Base-by-base conservation (phyloP, 345 rosid species). In the Melaleuca quinquenervia region DNA sequence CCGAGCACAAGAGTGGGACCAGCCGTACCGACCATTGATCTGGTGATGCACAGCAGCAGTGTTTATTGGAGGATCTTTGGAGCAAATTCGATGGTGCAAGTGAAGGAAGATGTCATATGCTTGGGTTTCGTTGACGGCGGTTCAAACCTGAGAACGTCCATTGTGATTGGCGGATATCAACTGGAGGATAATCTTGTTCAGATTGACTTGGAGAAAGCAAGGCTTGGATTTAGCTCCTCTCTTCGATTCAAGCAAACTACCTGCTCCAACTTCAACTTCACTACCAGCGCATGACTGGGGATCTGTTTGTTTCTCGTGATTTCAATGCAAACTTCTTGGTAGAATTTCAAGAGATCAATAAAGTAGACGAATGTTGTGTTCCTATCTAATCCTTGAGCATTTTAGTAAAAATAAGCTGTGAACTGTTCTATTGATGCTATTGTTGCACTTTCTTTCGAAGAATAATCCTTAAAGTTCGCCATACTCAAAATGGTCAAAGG, bases 231-330 rank as follows among this genome's bases (percentile, higher is more conserved):
- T 85, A 91, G 84, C 52, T 85, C 91, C 50, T 89, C 90, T 7
- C 89, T 90, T 55, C 62, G 85, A 21, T 87, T 88, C 70, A 83
- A 83, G 36, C 91, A 83, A 22, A 94, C 95, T 11, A 91, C 86
- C 5, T 93, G 97, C 85, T 88, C 93, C 90, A 91, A 93, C 90
- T 93, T 95, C 90, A 93, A 93, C 92, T 93, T 92, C 90, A 92
- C 94, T 52, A 88, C 94, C 86, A 88, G 44, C 8, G 87, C 89
- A 9, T 93, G 82, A 64, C 86, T 2, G 45, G 44, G 44, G 22
- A 64, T 32, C 45, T 7, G 11, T 15, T 62, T 62, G 11, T 64
- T 56, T 56, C 15, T 10, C 15, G 7, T 11, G 32, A 15, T 56
- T 56, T 26, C 64, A 26, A 1, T 56, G 29, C 64, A 56, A 26